A percentile compares a stretch with the other conserved stretches of the same genome.
These are phyloP conservation scores for Pleurotus platypus DNA, from an alignment of 768 basidiomycete genomes.

Conservation along the genomic window DNA sequence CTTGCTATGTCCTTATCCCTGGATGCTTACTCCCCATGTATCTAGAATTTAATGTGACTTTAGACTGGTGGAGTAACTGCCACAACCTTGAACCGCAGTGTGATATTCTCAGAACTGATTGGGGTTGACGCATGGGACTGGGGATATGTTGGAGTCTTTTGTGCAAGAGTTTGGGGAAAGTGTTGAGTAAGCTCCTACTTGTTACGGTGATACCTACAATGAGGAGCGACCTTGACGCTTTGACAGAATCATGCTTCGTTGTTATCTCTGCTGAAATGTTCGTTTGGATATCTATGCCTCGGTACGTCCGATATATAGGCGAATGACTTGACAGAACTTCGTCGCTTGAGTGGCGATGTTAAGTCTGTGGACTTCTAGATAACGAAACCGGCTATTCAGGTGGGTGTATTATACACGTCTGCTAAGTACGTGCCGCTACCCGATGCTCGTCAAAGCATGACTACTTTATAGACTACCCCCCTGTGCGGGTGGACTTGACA, in stretches of 20 bases:
- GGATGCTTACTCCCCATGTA: not conserved
- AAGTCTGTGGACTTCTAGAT: too few relatives aligned
- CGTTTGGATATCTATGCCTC: not conserved
- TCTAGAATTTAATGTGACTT: not conserved
- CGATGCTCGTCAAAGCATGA: not conserved
- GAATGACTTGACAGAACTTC: not conserved
- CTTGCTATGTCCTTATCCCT: slow-evolving; percentile 4
- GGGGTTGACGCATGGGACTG: not conserved
- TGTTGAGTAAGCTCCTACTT: not conserved
- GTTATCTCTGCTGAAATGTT: not conserved
- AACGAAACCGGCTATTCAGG: too few relatives aligned
- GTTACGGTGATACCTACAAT: not conserved
- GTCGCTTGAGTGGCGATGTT: too few relatives aligned
- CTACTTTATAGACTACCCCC: not conserved
- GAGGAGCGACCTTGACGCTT: not conserved
- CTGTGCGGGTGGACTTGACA: slow-evolving; percentile 1
- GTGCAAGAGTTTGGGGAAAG: not conserved
- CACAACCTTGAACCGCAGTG: not conserved
- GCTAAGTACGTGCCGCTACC: not conserved
- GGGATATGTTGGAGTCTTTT: not conserved
- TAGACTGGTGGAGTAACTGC: not conserved
- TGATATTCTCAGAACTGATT: not conserved
- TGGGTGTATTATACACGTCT: too few relatives aligned
- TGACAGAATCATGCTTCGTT: not conserved
- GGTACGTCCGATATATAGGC: not conserved